A percentile compares a stretch with the other conserved stretches of the same genome.
These are phyloP conservation scores for Jamesozyma piceae DNA, from an alignment of 805 yeast genomes.

Conservation along the genomic window DNA sequence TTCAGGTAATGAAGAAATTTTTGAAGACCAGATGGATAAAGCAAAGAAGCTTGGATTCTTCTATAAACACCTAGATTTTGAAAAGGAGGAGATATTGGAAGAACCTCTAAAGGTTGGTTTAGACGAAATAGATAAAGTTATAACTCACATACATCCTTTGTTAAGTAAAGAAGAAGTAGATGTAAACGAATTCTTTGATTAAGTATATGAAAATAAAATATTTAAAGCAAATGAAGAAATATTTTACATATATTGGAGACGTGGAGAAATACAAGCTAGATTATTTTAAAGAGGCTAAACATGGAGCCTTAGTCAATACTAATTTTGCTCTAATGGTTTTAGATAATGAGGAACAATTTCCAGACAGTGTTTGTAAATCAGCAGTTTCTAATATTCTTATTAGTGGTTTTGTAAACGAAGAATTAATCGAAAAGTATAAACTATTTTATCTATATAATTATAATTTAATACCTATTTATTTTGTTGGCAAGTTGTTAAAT, in stretches of 20 bases:
- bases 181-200: too few relatives aligned
- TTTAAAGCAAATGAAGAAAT: too few relatives aligned
- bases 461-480: too few relatives aligned
- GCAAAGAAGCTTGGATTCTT: not conserved
- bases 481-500: too few relatives aligned
- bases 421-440: too few relatives aligned
- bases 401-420: too few relatives aligned
- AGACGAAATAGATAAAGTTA: not conserved
- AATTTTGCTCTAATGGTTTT: conserved; percentile 1
- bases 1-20: not conserved
- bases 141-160: not conserved
- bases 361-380: conserved; percentile 1
- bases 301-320: conserved; percentile 2
- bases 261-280: conserved; percentile 1
- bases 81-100: not conserved
- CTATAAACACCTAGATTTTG: conserved; percentile 2
- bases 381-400: too few relatives aligned
- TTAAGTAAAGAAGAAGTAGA: too few relatives aligned
- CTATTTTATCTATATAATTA: too few relatives aligned
- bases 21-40: not conserved
- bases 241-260: too few relatives aligned
- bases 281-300: conserved; percentile 2
- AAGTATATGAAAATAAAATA: too few relatives aligned
- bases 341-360: not conserved
- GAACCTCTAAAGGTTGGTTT: not conserved